Evolutionary conservation across 768 basidiomycete genomes (phyloP).

Genomic region (Boletus speciosus): DNA sequence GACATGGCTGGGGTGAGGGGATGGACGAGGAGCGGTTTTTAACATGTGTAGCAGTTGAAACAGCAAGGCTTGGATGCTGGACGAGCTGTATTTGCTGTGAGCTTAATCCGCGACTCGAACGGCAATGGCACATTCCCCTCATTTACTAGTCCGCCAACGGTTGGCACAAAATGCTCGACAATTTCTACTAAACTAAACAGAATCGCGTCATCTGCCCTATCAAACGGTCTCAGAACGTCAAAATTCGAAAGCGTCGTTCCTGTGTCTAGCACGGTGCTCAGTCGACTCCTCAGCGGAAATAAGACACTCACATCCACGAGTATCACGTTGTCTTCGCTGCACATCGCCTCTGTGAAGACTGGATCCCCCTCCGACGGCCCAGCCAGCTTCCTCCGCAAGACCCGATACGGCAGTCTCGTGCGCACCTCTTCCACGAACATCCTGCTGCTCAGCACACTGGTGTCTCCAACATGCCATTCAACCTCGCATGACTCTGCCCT

Average conservation of each 20-base stretch:
- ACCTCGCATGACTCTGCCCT: constrained; percentile 8
- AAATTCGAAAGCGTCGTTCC: constrained; percentile 25
- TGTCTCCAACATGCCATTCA: constrained; percentile 26
- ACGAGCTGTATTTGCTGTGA: constrained; percentile 29
- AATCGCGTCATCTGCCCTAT: background rate
- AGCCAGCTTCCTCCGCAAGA: constrained; percentile 27
- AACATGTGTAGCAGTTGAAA: constrained; percentile 15
- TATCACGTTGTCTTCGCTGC: constrained; percentile 55
- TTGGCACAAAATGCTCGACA: background rate
- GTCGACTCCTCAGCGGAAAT: background rate
- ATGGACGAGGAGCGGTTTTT: constrained; percentile 10
- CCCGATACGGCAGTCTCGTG: constrained; percentile 47
- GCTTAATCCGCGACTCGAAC: constrained; percentile 26
- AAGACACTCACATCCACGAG: constrained; percentile 43
- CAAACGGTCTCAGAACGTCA: constrained; percentile 23
- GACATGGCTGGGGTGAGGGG: constrained; percentile 15
- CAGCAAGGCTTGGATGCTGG: constrained; percentile 12
- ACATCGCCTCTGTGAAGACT: constrained; percentile 38
- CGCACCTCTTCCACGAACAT: constrained; percentile 41
- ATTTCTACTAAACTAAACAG: background rate
- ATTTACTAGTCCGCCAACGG: background rate
- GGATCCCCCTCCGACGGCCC: constrained; percentile 7
- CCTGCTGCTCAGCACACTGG: constrained; percentile 23
- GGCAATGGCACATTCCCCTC: constrained; percentile 21
- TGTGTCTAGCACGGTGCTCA: constrained; percentile 14